phyloP scores from a whole-genome alignment of 441 rosid species.

The Pelargonium hybrid region DNA sequence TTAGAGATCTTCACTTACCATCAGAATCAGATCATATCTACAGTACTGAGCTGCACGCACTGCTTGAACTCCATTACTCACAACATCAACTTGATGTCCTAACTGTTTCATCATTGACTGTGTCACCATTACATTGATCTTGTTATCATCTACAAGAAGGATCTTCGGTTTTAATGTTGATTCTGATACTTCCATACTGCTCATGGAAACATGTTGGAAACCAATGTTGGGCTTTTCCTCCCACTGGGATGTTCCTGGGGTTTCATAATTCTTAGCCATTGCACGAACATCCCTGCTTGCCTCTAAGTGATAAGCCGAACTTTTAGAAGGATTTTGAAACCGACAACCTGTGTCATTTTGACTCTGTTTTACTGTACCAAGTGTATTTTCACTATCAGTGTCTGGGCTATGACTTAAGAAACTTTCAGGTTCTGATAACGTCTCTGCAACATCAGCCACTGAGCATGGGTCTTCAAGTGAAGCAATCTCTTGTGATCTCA shows the following conservation, averaged over 20 bases:
- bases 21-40: slow-evolving; percentile 61
- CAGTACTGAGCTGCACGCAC: slow-evolving; percentile 41
- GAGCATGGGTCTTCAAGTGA: slow-evolving; percentile 47
- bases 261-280: slow-evolving; percentile 25
- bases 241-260: slow-evolving; percentile 22
- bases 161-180: slow-evolving; percentile 50
- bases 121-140: slow-evolving; percentile 75
- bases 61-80: slow-evolving; percentile 79
- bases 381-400: slow-evolving; percentile 22
- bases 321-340: slow-evolving; percentile 13
- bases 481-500: slow-evolving; percentile 31
- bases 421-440: slow-evolving; percentile 40
- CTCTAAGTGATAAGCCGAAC: slow-evolving; percentile 23
- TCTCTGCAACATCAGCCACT: slow-evolving; percentile 29
- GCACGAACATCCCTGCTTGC: slow-evolving; percentile 25
- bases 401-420: slow-evolving; percentile 31
- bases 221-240: slow-evolving; percentile 26
- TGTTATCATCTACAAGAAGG: slow-evolving; percentile 91
- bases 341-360: slow-evolving; percentile 19
- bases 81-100: slow-evolving; percentile 63
- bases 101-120: slow-evolving; percentile 76
- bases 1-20: slow-evolving; percentile 40
- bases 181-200: slow-evolving; percentile 22
- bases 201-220: slow-evolving; percentile 22
- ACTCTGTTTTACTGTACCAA: slow-evolving; percentile 22